Conservation (phyloP, 331 rosid species). For the Prunus yedoensis region DNA sequence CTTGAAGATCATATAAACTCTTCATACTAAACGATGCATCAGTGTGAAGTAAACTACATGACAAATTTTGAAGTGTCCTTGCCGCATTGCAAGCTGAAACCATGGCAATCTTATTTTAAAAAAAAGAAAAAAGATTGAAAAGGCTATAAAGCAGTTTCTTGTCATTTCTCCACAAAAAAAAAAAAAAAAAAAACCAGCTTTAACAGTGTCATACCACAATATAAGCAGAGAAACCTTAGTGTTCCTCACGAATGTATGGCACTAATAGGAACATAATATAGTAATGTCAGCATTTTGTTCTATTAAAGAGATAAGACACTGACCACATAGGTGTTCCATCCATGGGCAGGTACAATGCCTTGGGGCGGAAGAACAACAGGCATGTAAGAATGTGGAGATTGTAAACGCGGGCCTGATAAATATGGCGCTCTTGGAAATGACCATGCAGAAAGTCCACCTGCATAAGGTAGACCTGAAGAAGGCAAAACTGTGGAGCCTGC, state of each 20-base stretch:
- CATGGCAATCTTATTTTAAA: not conserved
- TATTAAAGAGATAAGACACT: conserved; percentile 29
- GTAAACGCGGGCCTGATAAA: conserved; percentile 48
- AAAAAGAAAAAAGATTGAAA: not conserved
- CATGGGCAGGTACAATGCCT: conserved; percentile 57
- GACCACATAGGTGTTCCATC: conserved; percentile 88
- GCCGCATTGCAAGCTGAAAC: not conserved
- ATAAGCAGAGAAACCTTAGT: not conserved
- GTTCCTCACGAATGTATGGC: not conserved
- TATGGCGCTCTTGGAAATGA: conserved; percentile 66
- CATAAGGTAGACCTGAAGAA: conserved; percentile 61
- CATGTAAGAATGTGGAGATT: conserved; percentile 59
- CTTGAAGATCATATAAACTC: not conserved
- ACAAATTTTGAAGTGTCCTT: not conserved
- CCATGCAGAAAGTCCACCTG: conserved; percentile 68
- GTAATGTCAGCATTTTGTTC: not conserved
- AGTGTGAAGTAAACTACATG: not conserved
- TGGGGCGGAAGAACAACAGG: conserved; percentile 74
- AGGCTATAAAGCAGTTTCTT: not conserved
- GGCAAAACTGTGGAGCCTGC: conserved; percentile 49
- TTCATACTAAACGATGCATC: not conserved
- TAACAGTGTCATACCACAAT: not conserved
- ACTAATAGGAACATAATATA: not conserved
- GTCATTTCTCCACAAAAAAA: not conserved
- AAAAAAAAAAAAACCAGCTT: not conserved